Evolutionary conservation across 2,329 filamentous ascomycete genomes (phyloP).

Genomic region (Botrytis sinoallii): DNA sequence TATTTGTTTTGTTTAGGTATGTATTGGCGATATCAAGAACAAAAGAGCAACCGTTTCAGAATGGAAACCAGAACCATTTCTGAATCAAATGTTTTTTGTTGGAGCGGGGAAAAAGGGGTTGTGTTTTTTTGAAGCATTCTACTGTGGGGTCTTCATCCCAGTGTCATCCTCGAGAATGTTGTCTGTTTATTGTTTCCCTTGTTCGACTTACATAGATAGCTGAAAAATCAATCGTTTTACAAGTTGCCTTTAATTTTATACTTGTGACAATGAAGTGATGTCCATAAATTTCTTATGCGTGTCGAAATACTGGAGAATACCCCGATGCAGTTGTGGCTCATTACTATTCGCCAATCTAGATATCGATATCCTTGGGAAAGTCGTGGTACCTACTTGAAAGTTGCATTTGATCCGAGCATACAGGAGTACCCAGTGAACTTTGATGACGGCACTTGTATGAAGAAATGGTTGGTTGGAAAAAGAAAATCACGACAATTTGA

Average conservation of each 20-base stretch:
- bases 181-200: not conserved
- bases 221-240: not conserved
- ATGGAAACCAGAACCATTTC: not conserved
- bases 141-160: not conserved
- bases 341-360: not conserved
- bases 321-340: not conserved
- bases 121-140: no score
- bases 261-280: not conserved
- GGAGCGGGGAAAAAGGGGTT: not conserved
- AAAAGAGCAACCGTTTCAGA: not conserved
- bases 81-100: not conserved
- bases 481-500: not conserved
- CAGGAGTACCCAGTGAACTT: not conserved
- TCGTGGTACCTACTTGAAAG: not conserved
- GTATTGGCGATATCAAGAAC: no score
- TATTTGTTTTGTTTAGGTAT: not conserved
- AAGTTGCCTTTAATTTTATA: not conserved
- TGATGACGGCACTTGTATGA: not conserved
- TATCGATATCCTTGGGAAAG: not conserved
- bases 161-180: not conserved
- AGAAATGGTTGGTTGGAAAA: not conserved
- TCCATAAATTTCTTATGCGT: not conserved
- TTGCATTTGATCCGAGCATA: not conserved
- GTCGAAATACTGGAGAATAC: not conserved
- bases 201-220: not conserved